These are phyloP conservation scores for Vitis hybrid DNA, from an alignment of 177 flowering plant genomes.

Conservation along the genomic window DNA sequence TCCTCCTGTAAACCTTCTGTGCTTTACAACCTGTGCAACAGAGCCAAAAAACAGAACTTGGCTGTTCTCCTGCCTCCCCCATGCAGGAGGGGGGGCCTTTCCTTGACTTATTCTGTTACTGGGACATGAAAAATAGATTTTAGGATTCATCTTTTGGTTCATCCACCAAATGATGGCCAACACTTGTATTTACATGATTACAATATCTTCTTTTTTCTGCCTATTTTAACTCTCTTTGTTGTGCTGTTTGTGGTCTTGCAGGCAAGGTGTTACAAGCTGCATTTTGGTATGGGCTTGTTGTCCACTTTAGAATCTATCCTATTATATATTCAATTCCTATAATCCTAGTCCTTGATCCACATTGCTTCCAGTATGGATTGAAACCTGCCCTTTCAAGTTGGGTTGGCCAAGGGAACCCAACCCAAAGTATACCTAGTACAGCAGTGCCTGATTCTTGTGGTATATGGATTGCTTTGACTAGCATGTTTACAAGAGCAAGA, in stretches of 20 bases:
- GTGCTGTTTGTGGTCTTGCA: slow-evolving; percentile 27
- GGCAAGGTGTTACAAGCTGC: slow-evolving; percentile 73
- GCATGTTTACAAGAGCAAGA: slow-evolving; percentile 48
- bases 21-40: too few relatives aligned
- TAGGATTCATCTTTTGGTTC: neutral
- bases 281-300: slow-evolving; percentile 89
- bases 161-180: neutral
- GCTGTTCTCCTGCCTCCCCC: too few relatives aligned
- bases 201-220: neutral
- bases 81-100: too few relatives aligned
- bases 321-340: slow-evolving; percentile 87
- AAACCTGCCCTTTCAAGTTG: slow-evolving; percentile 49
- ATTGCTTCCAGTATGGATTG: slow-evolving; percentile 31
- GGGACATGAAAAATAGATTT: too few relatives aligned
- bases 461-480: slow-evolving; percentile 29
- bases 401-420: slow-evolving; percentile 28
- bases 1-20: too few relatives aligned
- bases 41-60: too few relatives aligned
- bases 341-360: slow-evolving; percentile 62
- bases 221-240: neutral
- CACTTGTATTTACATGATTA: too few relatives aligned
- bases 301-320: slow-evolving; percentile 90
- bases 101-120: too few relatives aligned
- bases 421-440: slow-evolving; percentile 8
- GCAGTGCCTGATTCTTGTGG: slow-evolving; percentile 7